Base-by-base conservation (phyloP, 345 rosid species). In the Lumnitzera littorea region DNA sequence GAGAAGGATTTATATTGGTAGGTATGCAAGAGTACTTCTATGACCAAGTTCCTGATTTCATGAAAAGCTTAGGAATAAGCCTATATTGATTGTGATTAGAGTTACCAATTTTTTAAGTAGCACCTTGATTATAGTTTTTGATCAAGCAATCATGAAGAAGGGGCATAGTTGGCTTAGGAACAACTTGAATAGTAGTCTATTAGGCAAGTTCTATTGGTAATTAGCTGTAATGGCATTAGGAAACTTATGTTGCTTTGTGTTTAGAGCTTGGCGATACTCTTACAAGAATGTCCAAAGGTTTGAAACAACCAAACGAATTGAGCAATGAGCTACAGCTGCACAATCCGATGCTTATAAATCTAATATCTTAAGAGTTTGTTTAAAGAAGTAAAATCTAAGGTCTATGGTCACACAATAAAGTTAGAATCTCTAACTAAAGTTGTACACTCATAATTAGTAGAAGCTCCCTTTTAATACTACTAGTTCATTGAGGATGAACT, bases 21-120 rank as follows among this genome's bases (percentile, higher is more conserved):
- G 98, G 98, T 20, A 74, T 92, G 48, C 97, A 89, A 63, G 98
- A 92, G 71, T 92, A 85, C 59, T 92, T 92, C 64, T 89, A 92
- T 14, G 96, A 92, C 61, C 98, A 92, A 75, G 98, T 92, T 48
- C 97, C 98, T 0, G 96, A 92, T 72, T 82, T 95, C 1, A 92
- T 92, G 98, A 74, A 97, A 69, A 92, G 95, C 72, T 60, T 92
- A 66, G 98, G 98, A 48, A 89, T 92, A 51, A 97, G 97, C 9
- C 76, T 89, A 24, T 92, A 89, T 75, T 89, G 1, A 87, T 97
- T 48, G 95, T 87, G 53, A 48, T 89, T 3, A 97, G 97, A 5
- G 86, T 91, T 0, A 82, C 84, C 46, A 94, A 74, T 62, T 94
- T 94, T 66, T 67, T 77, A 0, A 94, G 96, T 67, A 89, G 91